Evolutionary conservation across 2,329 filamentous ascomycete genomes (phyloP).

Genomic region (Verticillium tricorpus): DNA sequence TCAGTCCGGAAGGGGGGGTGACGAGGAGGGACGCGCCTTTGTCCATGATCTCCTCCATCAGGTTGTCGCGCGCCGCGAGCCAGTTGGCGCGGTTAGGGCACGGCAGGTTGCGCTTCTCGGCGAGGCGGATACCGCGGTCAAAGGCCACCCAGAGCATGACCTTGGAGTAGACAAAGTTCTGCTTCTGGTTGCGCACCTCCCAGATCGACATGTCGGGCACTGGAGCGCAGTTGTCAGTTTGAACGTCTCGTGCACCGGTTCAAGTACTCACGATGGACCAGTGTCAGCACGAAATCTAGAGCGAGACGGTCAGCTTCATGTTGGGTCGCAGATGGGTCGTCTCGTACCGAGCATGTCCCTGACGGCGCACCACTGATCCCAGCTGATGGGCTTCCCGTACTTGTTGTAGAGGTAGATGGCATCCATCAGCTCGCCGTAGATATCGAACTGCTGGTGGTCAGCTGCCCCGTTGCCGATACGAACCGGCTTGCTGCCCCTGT

Average conservation of each 20-base stretch:
- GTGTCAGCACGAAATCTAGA: constrained; percentile 63
- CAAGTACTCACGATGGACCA: constrained; percentile 47
- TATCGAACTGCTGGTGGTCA: constrained; percentile 73
- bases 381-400: constrained; percentile 70
- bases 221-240: constrained; percentile 17
- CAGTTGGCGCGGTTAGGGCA: constrained; percentile 66
- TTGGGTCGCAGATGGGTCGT: too few relatives aligned
- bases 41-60: constrained; percentile 76
- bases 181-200: constrained; percentile 72
- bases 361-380: constrained; percentile 71
- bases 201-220: constrained; percentile 78
- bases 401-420: constrained; percentile 76
- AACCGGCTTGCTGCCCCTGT: constrained; percentile 65
- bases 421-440: constrained; percentile 76
- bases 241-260: not conserved
- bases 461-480: constrained; percentile 75
- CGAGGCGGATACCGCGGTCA: constrained; percentile 67
- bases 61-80: constrained; percentile 59
- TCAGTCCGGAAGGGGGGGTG: not conserved
- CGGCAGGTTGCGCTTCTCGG: constrained; percentile 71
- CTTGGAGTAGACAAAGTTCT: constrained; percentile 78
- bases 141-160: constrained; percentile 81
- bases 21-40: constrained; percentile 38
- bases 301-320: not conserved
- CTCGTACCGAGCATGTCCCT: constrained; percentile 56